These are phyloP conservation scores for Penicillium diatomitis DNA, from an alignment of 495 filamentous ascomycete species.

Conservation along the genomic window DNA sequence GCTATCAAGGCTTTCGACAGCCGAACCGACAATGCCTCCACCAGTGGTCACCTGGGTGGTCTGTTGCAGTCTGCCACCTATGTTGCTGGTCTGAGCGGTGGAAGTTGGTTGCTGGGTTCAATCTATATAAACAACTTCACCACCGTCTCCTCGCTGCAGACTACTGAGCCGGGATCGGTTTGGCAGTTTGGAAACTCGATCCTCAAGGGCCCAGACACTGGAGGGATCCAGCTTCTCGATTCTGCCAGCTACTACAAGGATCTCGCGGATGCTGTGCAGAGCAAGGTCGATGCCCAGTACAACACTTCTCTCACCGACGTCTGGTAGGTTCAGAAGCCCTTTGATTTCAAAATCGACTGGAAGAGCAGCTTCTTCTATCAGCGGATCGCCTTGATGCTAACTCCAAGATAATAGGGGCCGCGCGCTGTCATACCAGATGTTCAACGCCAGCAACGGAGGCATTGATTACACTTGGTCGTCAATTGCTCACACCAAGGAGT, in stretches of 20 bases:
- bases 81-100: conserved; percentile 75
- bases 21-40: conserved; percentile 57
- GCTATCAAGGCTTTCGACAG: conserved; percentile 77
- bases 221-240: conserved; percentile 42
- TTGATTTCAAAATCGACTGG: not conserved
- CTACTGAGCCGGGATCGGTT: conserved; percentile 30
- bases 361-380: conserved; percentile 2
- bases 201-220: conserved; percentile 51
- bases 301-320: conserved; percentile 78
- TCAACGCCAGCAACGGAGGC: conserved; percentile 70
- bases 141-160: conserved; percentile 51
- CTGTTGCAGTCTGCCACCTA: conserved; percentile 81
- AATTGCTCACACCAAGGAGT: conserved; percentile 59
- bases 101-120: conserved; percentile 79
- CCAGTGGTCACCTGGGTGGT: conserved; percentile 67
- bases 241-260: conserved; percentile 58
- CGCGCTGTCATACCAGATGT: conserved; percentile 72
- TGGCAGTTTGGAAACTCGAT: conserved; percentile 81
- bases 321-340: conserved; percentile 41
- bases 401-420: conserved; percentile 36
- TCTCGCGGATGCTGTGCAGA: conserved; percentile 50
- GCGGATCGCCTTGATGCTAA: not conserved
- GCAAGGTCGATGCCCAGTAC: conserved; percentile 64
- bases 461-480: conserved; percentile 80
- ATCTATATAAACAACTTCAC: conserved; percentile 89